Evolutionary conservation across 192 early-diverging fungal species (phyloP).

Genomic region (Coemansia sp.): DNA sequence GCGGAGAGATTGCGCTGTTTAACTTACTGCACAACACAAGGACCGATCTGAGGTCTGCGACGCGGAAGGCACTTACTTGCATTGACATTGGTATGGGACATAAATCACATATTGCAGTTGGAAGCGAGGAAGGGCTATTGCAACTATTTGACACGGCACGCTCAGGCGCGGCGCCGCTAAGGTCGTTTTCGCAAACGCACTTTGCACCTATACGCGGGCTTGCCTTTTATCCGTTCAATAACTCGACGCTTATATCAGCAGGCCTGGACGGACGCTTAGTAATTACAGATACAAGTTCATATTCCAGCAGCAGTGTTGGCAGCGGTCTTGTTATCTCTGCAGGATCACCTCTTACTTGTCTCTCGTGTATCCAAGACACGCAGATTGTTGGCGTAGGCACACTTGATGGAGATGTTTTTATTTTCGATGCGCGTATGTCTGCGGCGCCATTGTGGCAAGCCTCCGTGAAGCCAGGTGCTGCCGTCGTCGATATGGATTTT

Average conservation of each 20-base stretch:
- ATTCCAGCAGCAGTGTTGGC: conserved; percentile 6
- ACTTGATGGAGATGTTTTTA: conserved; percentile 37
- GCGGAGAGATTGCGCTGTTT: conserved; percentile 47
- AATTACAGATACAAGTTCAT: conserved; percentile 26
- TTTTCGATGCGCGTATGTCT: conserved; percentile 30
- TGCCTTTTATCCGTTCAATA: conserved; percentile 20
- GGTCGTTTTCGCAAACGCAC: conserved; percentile 29
- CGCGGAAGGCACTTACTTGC: conserved; percentile 37
- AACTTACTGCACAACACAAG: conserved; percentile 46
- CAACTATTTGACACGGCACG: conserved; percentile 50
- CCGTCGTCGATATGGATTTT: conserved; percentile 32
- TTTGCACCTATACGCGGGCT: conserved; percentile 37
- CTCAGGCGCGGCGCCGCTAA: conserved; percentile 21
- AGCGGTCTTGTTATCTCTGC: conserved; percentile 9
- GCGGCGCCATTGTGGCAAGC: conserved; percentile 29
- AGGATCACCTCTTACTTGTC: conserved; percentile 29
- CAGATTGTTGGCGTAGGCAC: conserved; percentile 26
- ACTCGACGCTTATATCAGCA: conserved; percentile 13
- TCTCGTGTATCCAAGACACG: conserved; percentile 20
- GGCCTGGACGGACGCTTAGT: conserved; percentile 37
- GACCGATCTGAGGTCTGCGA: conserved; percentile 35
- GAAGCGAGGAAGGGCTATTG: conserved; percentile 47
- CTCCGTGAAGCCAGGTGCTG: conserved; percentile 4
- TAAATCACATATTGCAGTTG: conserved; percentile 31
- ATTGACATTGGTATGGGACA: conserved; percentile 30